Evolutionary conservation across 2,329 filamentous ascomycete genomes (phyloP), one percentile per base, ranked within the genome.

Genomic region (Calcarisporium arbuscula): DNA sequence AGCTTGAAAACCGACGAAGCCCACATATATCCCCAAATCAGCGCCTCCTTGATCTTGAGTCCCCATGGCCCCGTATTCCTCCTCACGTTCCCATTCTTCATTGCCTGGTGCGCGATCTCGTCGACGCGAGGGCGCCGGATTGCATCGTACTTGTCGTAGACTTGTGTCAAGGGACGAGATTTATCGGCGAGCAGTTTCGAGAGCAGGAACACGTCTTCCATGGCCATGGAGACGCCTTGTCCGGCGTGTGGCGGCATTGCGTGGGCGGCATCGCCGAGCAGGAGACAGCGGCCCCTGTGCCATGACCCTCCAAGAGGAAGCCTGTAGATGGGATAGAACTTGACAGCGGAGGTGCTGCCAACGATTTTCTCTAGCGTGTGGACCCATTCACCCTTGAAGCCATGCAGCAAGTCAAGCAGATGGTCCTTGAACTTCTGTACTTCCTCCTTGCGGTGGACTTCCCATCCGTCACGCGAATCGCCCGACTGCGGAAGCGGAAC

Each of bases 261-360:
- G 50, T 77, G 72, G 1, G 69, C 72, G 2, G 71, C 70, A 48
- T 77, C 73, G 5, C 73, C 73, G 3, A 76, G 50, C 2, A 78
- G 50, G 4, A 77, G 57, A 41, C 49, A 52, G 8, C 47, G 40
- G 3, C 74, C 60, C 29, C 40, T 53, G 15, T 33, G 53, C 56
- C 56, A 61, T 9, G 33, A 35, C 6, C 52, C 47, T 7, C 54
- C 53, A n/a, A 46, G 37, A 0, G 54, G 52, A 17, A 61, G 41
- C 30, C 48, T 48, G 40, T 50, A 57, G 22, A 57, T 42, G 6
- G 57, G 57, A 30, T 57, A 57, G 33, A 60, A 54, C 14, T 52
- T 50, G 18, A 60, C 41, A 8, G 44, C 40, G 5, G 34, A 30
- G 9, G 52, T 44, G 25, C 40, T 30, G 6, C 38, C 14, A 9